Evolutionary conservation across 352 stramenopile species (phyloP).

Genomic region (Lagenidium sp.): DNA sequence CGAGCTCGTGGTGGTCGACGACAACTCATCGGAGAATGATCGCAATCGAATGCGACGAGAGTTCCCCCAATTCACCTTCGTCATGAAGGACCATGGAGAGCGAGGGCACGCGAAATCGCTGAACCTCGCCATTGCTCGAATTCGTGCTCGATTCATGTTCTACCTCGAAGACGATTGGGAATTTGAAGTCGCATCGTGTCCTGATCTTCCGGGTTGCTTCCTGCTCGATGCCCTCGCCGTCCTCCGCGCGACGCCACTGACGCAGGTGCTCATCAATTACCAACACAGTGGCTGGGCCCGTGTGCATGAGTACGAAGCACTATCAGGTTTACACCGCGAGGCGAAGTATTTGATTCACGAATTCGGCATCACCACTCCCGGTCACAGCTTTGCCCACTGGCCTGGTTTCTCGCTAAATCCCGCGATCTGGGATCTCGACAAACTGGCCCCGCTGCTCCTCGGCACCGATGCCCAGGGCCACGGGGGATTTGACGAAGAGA

Average conservation of each 20-base stretch:
- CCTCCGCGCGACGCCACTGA: constrained; percentile 10
- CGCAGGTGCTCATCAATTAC: constrained; percentile 45
- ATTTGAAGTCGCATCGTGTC: constrained; percentile 3
- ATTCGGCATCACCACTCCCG: constrained; percentile 24
- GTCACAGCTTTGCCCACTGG: constrained; percentile 40
- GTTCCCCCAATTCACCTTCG: constrained; percentile 27
- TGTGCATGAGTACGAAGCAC: no score
- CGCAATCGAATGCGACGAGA: constrained; percentile 19
- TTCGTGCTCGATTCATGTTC: constrained; percentile 31
- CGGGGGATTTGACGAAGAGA: constrained; percentile 14
- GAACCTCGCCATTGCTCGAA: constrained; percentile 21
- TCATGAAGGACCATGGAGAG: constrained; percentile 16
- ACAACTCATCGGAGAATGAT: constrained; percentile 31
- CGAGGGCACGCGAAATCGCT: constrained; percentile 43
- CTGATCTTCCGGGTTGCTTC: constrained; percentile 3
- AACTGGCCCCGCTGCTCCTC: constrained; percentile 2
- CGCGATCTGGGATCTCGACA: constrained; percentile 32
- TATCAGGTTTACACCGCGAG: constrained; percentile 1
- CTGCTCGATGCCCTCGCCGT: constrained; percentile 13
- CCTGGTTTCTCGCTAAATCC: constrained; percentile 61
- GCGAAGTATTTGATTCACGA: constrained; percentile 41
- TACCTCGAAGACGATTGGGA: constrained; percentile 67
- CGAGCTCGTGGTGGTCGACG: constrained; percentile 38
- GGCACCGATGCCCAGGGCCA: neutral
- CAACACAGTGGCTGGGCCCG: constrained; percentile 22